Conservation (phyloP, 768 basidiomycete species). For the Artomyces pyxidatus region DNA sequence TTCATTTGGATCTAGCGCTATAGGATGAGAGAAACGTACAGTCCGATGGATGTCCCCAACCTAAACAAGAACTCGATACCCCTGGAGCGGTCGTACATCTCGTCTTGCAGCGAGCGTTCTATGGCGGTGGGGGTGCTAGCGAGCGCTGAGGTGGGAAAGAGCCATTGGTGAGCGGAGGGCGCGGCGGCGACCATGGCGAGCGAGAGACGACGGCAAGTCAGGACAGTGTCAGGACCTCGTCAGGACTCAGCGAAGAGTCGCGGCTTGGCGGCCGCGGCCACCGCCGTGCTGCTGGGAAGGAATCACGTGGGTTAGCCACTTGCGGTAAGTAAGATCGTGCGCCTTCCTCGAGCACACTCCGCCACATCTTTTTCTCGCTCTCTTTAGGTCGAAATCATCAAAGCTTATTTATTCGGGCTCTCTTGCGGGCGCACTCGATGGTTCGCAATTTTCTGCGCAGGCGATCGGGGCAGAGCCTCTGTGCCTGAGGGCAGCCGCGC, state of each 20-base stretch:
- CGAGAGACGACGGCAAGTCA: too few species aligned
- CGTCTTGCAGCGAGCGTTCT: constrained; percentile 38
- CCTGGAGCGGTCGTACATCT: constrained; percentile 71
- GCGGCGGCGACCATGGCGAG: neutral
- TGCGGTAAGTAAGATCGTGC: neutral
- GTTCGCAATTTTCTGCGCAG: too few species aligned
- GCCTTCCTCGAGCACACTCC: neutral
- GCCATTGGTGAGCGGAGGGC: constrained; percentile 6
- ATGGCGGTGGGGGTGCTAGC: constrained; percentile 12
- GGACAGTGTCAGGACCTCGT: too few species aligned
- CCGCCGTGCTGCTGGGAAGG: neutral
- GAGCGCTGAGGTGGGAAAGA: constrained; percentile 11
- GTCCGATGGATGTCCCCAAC: constrained; percentile 62
- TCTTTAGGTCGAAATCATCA: too few species aligned
- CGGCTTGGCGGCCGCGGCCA: neutral
- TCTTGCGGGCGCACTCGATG: too few species aligned
- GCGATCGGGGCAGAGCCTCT: too few species aligned
- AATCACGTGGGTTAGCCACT: neutral
- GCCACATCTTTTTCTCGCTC: too few species aligned
- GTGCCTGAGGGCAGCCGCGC: too few species aligned
- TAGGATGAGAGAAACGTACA: constrained; percentile 43
- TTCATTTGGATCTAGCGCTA: constrained; percentile 9
- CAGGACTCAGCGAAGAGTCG: neutral
- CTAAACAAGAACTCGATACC: constrained; percentile 85
- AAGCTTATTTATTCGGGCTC: too few species aligned